Conservation (phyloP, 2,329 filamentous ascomycete species). For the Cladosporium sp. region DNA sequence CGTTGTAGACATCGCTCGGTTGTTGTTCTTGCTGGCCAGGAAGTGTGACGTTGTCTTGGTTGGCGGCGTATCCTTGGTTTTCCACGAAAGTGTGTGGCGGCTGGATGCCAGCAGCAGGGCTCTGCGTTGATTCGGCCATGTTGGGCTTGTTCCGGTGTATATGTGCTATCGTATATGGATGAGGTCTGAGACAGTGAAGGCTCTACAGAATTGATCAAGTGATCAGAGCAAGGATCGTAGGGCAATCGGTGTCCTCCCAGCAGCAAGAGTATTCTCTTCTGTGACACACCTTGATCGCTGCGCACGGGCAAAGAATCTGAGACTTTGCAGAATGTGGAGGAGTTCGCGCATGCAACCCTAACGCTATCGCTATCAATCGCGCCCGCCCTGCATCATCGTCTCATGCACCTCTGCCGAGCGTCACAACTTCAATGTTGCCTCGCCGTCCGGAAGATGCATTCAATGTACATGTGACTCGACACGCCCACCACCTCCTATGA, state of each 20-base stretch:
- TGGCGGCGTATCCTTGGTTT: conserved; percentile 28
- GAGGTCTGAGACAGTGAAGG: background rate
- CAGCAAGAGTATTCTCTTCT: background rate
- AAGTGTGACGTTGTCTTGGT: background rate
- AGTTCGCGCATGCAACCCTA: background rate
- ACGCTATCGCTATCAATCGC: background rate
- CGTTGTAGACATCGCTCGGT: conserved; percentile 14
- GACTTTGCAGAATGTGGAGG: conserved; percentile 1
- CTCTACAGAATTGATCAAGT: no score
- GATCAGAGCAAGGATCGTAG: background rate
- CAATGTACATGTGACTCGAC: no score
- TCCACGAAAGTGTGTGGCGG: conserved; percentile 30
- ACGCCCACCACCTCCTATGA: background rate
- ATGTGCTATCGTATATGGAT: background rate
- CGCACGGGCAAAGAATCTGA: conserved; percentile 3
- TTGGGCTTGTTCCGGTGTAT: background rate
- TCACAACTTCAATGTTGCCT: conserved; percentile 4
- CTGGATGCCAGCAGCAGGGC: conserved; percentile 18
- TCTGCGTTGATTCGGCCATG: conserved; percentile 6
- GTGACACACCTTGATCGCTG: conserved; percentile 6
- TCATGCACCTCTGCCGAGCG: no score
- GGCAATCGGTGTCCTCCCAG: background rate
- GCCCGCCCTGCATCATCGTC: no score
- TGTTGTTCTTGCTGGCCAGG: background rate
- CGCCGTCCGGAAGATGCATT: no score